Conservation (phyloP, 768 basidiomycete genomes). For the Mycena sanguinolenta region DNA sequence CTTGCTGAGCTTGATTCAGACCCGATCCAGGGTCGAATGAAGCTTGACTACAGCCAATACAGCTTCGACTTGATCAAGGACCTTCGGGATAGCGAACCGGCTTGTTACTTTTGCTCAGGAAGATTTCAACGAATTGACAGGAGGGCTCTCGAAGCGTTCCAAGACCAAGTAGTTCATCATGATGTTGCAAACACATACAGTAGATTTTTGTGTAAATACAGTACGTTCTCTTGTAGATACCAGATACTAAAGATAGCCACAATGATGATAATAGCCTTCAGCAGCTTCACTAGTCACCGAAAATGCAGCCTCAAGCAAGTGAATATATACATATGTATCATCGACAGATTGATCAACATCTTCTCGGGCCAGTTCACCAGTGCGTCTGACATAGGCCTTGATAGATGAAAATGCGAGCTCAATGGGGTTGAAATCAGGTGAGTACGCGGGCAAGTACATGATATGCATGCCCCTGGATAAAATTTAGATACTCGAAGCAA, state of each 20-base stretch:
- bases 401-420: slow-evolving; percentile 21
- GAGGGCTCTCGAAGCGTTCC: background rate
- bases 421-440: slow-evolving; percentile 20
- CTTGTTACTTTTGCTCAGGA: slow-evolving; percentile 8
- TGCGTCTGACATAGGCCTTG: slow-evolving; percentile 15
- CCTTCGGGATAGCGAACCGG: slow-evolving; percentile 8
- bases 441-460: slow-evolving; percentile 11
- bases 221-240: background rate
- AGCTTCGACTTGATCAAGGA: background rate
- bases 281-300: slow-evolving; percentile 10
- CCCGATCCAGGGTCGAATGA: no score
- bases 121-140: background rate
- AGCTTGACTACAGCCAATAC: no score
- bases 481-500: background rate
- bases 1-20: no score
- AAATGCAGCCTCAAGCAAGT: slow-evolving; percentile 17
- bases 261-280: slow-evolving; percentile 19
- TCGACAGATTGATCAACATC: slow-evolving; percentile 15
- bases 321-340: slow-evolving; percentile 23
- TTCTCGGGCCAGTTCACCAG: background rate
- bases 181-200: background rate
- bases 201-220: no score
- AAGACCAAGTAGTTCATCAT: background rate
- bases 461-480: background rate
- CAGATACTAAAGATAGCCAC: slow-evolving; percentile 23